phyloP scores from a whole-genome alignment of 768 basidiomycete genomes.

The Tephrocybe sp. region DNA sequence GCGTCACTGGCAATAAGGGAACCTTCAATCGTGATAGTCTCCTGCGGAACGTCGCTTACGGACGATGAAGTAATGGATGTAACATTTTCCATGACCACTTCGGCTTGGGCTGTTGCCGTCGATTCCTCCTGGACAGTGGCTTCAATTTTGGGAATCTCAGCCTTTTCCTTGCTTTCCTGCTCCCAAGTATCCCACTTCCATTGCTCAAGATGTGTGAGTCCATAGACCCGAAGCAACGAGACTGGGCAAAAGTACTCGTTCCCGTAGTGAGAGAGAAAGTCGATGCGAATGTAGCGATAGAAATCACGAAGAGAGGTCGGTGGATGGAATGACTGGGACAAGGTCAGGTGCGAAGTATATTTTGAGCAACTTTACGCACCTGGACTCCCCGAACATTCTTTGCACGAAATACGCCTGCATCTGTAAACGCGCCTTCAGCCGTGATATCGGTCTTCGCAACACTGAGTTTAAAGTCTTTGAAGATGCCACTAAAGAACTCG shows the following conservation, averaged over 20 bases:
- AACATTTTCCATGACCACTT: not conserved
- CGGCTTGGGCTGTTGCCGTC: not conserved
- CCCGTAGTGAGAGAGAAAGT: slow-evolving; percentile 92
- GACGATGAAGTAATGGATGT: not conserved
- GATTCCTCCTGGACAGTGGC: slow-evolving; percentile 30
- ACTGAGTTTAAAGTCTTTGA: slow-evolving; percentile 88
- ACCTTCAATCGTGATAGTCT: not conserved
- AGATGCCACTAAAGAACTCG: slow-evolving; percentile 97
- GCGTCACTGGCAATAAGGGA: not conserved
- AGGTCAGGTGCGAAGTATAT: not conserved
- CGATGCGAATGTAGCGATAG: slow-evolving; percentile 91
- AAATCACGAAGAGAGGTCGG: slow-evolving; percentile 76
- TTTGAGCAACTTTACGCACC: slow-evolving; percentile 44
- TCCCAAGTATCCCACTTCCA: slow-evolving; percentile 93
- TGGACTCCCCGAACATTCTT: slow-evolving; percentile 91
- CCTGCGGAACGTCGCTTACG: not conserved
- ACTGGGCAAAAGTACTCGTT: slow-evolving; percentile 97
- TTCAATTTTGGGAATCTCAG: slow-evolving; percentile 33
- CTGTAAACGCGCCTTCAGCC: slow-evolving; percentile 62
- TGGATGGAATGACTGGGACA: slow-evolving; percentile 69
- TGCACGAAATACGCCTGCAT: slow-evolving; percentile 78
- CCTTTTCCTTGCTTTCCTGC: slow-evolving; percentile 50
- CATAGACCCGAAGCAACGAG: slow-evolving; percentile 89
- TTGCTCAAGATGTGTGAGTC: slow-evolving; percentile 93
- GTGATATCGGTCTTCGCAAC: slow-evolving; percentile 79